Evolutionary conservation across 129 eudicot species (phyloP), one percentile per base, ranked within the genome.

Genomic region (Ambrosia artemisiifolia): DNA sequence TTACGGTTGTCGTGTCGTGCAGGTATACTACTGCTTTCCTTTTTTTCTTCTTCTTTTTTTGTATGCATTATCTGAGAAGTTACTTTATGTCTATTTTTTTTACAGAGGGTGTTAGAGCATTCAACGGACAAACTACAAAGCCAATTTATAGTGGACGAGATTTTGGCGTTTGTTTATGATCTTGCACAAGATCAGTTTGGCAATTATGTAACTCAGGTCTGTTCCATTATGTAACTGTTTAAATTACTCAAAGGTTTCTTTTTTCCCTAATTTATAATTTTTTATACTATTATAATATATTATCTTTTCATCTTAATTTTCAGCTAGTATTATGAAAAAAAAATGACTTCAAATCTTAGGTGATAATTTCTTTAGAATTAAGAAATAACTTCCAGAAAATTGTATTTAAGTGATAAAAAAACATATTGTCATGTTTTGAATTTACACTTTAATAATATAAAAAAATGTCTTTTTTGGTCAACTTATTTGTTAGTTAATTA

Each of bases 1-100:
- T 33, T 90, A 90, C 71, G 96, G 95, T 54, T 90, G 96, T 62
- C 96, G 91, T 69, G 96, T 90, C 59, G 83, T 90, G 66, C 96
- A 90, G 95, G 96, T 90, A 44, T 59, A 55, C 57, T 46, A 19
- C 62, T 42, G 17, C 44, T 12, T 11, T 32, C 6, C 6, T 72
- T 64, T 0, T 19, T 51, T 35, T 13, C 56, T 24, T 24, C 28
- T 24, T 24, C 59, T 64, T 0, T 19, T 51, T 35, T 17, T 55
- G 3, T 19, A 40, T 10, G 9, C 44, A 40, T 40, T 40, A 40
- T 10, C 44, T 40, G 7, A 40, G 44, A 40, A 40, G 44, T 40
- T 40, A 40, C 44, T 40, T 51, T 7, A 32, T 40, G 69, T 63
- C 2, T 47, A 47, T 38, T 20, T 53, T 70, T 4, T 6, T 65